Conservation (phyloP, 768 basidiomycete genomes). For the Leccinum obscurum region DNA sequence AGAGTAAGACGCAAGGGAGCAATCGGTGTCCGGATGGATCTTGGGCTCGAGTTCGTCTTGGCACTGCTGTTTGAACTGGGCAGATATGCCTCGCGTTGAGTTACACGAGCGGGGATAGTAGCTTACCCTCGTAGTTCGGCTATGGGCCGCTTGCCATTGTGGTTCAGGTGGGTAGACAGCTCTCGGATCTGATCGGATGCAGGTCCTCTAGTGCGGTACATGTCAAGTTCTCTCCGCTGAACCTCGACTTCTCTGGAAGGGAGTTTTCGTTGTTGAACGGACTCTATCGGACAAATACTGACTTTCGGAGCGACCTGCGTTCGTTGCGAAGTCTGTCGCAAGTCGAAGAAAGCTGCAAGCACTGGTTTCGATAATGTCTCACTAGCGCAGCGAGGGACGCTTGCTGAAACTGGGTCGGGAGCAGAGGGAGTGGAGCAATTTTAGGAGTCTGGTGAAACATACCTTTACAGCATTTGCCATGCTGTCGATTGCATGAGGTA, state of each 20-base stretch:
- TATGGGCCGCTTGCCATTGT: slow-evolving; percentile 68
- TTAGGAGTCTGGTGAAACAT: neutral
- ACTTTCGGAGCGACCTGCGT: slow-evolving; percentile 55
- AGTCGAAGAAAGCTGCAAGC: slow-evolving; percentile 43
- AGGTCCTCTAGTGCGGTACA: slow-evolving; percentile 41
- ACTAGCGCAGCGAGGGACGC: slow-evolving; percentile 71
- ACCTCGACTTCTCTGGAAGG: slow-evolving; percentile 47
- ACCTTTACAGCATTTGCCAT: slow-evolving; percentile 72
- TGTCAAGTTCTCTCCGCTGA: slow-evolving; percentile 49
- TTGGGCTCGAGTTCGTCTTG: slow-evolving; percentile 59
- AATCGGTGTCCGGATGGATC: slow-evolving; percentile 52
- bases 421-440: neutral
- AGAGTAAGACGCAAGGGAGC: slow-evolving; percentile 69
- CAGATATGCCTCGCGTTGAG: neutral
- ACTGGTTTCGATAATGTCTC: slow-evolving; percentile 58
- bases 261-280: slow-evolving; percentile 4
- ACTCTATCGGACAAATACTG: slow-evolving; percentile 8
- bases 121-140: slow-evolving; percentile 44
- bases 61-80: slow-evolving; percentile 22
- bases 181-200: slow-evolving; percentile 26
- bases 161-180: slow-evolving; percentile 44
- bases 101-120: neutral
- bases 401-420: slow-evolving; percentile 65
- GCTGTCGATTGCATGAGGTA: slow-evolving; percentile 61
- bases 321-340: slow-evolving; percentile 40